These are phyloP conservation scores for Fomitiporia mediterranea DNA, from an alignment of 1,284 basidiomycete species.

Conservation along the genomic window DNA sequence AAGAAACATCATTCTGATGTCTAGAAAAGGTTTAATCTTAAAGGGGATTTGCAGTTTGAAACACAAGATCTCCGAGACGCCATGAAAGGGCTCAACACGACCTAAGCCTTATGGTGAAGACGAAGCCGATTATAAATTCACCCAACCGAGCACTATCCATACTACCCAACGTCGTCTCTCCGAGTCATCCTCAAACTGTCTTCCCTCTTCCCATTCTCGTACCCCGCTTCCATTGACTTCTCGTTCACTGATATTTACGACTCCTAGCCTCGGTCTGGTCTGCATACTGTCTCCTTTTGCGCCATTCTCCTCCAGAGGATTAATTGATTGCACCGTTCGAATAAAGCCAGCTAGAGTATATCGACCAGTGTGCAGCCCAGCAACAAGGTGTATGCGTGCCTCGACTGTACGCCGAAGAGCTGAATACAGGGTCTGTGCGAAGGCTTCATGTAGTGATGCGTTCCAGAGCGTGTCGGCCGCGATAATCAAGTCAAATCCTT, in stretches of 20 bases:
- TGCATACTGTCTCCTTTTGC: conserved; percentile 10
- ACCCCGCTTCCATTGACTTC: conserved; percentile 35
- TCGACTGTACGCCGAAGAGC: conserved; percentile 40
- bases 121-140: neutral
- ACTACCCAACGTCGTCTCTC: conserved; percentile 67
- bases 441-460: conserved; percentile 46
- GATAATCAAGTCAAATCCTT: conserved; percentile 56
- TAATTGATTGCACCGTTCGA: conserved; percentile 26
- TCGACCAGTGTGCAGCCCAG: conserved; percentile 69
- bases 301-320: neutral
- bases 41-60: no score
- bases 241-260: conserved; percentile 47
- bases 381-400: conserved; percentile 56
- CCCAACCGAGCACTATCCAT: conserved; percentile 60
- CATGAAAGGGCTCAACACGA: no score
- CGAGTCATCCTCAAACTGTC: conserved; percentile 53
- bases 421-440: conserved; percentile 46
- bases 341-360: conserved; percentile 64
- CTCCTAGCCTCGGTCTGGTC: conserved; percentile 39
- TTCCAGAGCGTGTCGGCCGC: conserved; percentile 78
- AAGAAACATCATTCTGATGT: no score
- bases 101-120: no score
- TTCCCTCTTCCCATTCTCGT: conserved; percentile 49
- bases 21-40: no score
- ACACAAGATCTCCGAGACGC: no score